Conservation (phyloP, 2,329 filamentous ascomycete genomes). For the Botrytis pseudocinerea region DNA sequence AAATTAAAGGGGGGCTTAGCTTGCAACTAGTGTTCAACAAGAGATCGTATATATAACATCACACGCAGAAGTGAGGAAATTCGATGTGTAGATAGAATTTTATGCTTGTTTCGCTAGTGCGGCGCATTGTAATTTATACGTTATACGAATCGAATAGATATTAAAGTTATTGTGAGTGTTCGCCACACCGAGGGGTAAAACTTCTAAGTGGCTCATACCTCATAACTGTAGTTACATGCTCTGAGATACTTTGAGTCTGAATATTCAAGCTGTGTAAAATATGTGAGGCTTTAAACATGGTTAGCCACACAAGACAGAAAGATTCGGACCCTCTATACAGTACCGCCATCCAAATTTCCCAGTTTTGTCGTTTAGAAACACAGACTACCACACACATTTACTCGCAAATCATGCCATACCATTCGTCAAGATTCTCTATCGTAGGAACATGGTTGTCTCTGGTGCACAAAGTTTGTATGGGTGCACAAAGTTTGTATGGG, state of each 20-base stretch:
- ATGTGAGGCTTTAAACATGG: neutral
- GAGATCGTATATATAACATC: neutral
- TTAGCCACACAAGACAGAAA: neutral
- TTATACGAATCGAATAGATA: neutral
- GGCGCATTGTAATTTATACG: neutral
- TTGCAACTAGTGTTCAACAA: neutral
- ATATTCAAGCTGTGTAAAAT: neutral
- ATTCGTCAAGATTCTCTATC: neutral
- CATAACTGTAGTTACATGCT: neutral
- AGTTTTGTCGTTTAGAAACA: neutral
- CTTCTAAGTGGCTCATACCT: neutral
- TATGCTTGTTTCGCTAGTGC: neutral
- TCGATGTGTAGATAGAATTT: neutral
- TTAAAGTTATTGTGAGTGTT: neutral
- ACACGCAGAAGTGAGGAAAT: neutral
- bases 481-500: neutral
- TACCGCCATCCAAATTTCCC: neutral
- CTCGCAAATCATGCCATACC: neutral
- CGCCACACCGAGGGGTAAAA: neutral
- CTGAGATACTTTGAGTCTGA: neutral
- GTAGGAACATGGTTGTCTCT: neutral
- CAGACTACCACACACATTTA: neutral
- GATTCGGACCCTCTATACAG: neutral
- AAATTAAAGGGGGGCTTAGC: constrained; percentile 16
- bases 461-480: neutral